Evolutionary conservation across 202 grass and related monocot genomes (phyloP).

Genomic region (Saccharum hybrid): DNA sequence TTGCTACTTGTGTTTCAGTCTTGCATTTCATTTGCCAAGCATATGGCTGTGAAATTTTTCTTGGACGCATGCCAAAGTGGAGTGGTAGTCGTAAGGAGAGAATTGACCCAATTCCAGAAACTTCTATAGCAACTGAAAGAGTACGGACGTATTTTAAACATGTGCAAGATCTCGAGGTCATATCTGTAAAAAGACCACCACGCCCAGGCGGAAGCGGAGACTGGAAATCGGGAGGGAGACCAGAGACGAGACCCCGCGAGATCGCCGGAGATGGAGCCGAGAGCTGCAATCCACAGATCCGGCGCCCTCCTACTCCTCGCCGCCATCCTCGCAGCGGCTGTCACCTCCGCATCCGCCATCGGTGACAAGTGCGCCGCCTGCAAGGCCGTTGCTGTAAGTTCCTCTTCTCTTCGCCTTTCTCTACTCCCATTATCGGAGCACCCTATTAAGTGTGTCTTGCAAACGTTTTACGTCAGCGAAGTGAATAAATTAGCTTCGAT

Average conservation of each 20-base stretch:
- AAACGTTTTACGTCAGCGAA: background rate
- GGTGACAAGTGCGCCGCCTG: slow-evolving; percentile 90
- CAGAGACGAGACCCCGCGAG: background rate
- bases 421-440: background rate
- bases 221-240: slow-evolving; percentile 16
- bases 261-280: slow-evolving; percentile 51
- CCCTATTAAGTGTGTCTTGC: background rate
- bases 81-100: background rate
- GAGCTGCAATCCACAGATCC: slow-evolving; percentile 53
- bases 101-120: slow-evolving; percentile 27
- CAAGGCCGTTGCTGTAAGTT: slow-evolving; percentile 78
- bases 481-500: background rate
- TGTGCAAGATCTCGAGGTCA: background rate
- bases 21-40: too few species aligned
- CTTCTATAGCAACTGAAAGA: background rate
- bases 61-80: background rate
- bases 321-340: slow-evolving; percentile 24
- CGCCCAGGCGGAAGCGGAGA: slow-evolving; percentile 16
- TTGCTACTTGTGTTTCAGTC: too few species aligned
- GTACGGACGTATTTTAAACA: slow-evolving; percentile 36
- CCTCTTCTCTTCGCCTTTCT: background rate
- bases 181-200: slow-evolving; percentile 44
- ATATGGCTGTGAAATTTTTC: background rate
- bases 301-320: slow-evolving; percentile 25
- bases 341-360: slow-evolving; percentile 52